Conservation (phyloP, 1,139 yeast genomes). For the Wickerhamomyces sp. region DNA sequence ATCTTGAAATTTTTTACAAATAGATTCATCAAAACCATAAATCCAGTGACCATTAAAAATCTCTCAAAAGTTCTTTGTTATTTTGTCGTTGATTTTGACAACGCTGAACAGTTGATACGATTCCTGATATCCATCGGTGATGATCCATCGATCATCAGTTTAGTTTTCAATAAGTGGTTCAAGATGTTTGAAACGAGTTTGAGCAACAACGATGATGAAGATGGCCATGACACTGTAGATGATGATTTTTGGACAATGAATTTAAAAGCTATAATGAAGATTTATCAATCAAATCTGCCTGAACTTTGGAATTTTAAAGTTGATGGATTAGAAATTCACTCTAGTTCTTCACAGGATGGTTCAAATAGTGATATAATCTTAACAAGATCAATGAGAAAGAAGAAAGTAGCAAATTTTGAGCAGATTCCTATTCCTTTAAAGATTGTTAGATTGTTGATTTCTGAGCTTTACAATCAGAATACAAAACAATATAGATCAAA, state of each 20-base stretch:
- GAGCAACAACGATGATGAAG: no score
- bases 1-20: constrained; percentile 70
- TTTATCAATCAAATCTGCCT: constrained; percentile 43
- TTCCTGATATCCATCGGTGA: no score
- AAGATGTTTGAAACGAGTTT: no score
- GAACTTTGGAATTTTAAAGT: constrained; percentile 49
- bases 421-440: constrained; percentile 66
- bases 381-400: constrained; percentile 79
- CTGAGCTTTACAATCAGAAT: constrained; percentile 67
- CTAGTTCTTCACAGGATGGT: no score
- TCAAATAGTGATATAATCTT: constrained; percentile 59
- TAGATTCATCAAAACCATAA: constrained; percentile 60
- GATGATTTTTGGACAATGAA: no score
- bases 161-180: no score
- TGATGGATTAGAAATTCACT: constrained; percentile 61
- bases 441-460: constrained; percentile 63
- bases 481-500: no score
- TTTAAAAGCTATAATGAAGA: constrained; percentile 61
- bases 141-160: no score
- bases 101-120: constrained; percentile 56
- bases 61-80: constrained; percentile 73
- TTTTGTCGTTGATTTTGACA: constrained; percentile 53
- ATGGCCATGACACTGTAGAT: no score
- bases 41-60: constrained; percentile 70
- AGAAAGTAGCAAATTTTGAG: constrained; percentile 54